Percentiles rank a stretch among this genome's conserved stretches.
These are phyloP conservation scores for Houttuynia cordata DNA, from an alignment of 164 flowering plant genomes.

Conservation along the genomic window DNA sequence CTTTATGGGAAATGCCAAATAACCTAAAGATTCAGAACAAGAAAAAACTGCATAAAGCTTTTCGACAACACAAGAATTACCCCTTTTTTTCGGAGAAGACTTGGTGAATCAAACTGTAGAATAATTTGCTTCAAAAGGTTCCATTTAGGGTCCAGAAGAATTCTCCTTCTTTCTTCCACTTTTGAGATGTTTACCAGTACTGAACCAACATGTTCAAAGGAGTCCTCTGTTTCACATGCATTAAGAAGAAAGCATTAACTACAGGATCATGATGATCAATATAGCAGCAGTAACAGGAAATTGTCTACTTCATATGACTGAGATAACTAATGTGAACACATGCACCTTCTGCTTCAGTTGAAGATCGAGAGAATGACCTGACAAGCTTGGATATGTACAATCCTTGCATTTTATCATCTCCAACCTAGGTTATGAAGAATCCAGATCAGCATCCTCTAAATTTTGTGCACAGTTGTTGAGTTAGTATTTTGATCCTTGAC, in stretches of 20 bases:
- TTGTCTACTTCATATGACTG: not conserved
- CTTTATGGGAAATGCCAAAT: too few species aligned
- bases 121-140: conserved; percentile 78
- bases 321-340: not conserved
- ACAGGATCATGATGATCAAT: not conserved
- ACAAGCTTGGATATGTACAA: conserved; percentile 86
- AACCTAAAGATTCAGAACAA: too few species aligned
- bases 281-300: not conserved
- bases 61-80: conserved; percentile 18
- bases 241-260: conserved; percentile 1
- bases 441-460: not conserved
- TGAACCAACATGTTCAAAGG: conserved; percentile 87
- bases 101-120: conserved; percentile 77
- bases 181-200: conserved; percentile 83
- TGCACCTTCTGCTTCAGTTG: conserved; percentile 44
- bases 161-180: conserved; percentile 56
- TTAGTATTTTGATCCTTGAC: too few species aligned
- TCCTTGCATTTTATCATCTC: conserved; percentile 77
- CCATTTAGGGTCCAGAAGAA: conserved; percentile 68
- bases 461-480: too few species aligned
- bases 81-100: conserved; percentile 70
- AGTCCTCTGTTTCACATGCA: conserved; percentile 47
- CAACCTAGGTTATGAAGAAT: conserved; percentile 29
- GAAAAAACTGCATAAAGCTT: too few species aligned
- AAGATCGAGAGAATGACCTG: conserved; percentile 77